These are phyloP conservation scores for Circinella umbellata DNA, from an alignment of 371 early-diverging fungal genomes.

Conservation along the genomic window DNA sequence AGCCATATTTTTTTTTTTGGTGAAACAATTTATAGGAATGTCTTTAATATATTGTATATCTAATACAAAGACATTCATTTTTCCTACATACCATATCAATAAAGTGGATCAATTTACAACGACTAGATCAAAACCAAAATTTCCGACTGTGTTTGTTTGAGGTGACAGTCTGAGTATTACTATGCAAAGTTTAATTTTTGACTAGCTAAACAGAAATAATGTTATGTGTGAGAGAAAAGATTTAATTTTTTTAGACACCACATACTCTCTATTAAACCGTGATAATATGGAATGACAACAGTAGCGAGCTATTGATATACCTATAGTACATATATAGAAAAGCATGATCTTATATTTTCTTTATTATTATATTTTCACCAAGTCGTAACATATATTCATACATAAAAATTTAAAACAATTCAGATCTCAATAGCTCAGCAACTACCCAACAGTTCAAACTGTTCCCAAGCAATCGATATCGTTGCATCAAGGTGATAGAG, in stretches of 20 bases:
- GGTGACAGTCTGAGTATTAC: no score
- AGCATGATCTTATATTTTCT: no score
- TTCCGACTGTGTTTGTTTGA: neutral
- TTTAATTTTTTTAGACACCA: no score
- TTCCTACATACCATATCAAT: conserved; percentile 5
- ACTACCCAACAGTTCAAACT: conserved; percentile 78
- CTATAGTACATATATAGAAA: neutral
- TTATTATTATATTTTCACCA: no score
- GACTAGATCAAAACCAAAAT: neutral
- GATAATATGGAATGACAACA: neutral
- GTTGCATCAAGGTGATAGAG: conserved; percentile 53
- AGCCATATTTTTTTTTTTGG: neutral
- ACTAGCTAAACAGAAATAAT: no score
- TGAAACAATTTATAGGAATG: neutral
- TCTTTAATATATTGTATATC: no score
- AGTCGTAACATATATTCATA: neutral
- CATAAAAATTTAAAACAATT: conserved; percentile 27
- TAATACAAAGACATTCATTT: neutral
- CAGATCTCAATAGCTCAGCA: conserved; percentile 57
- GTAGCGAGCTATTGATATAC: neutral
- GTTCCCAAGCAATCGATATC: conserved; percentile 76
- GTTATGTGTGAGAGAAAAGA: no score
- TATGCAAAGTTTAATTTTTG: no score
- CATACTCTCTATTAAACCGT: neutral
- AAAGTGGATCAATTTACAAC: conserved; percentile 1